Conservation (phyloP, 176 grass and related monocot genomes). For the Oropetium thomaeum region DNA sequence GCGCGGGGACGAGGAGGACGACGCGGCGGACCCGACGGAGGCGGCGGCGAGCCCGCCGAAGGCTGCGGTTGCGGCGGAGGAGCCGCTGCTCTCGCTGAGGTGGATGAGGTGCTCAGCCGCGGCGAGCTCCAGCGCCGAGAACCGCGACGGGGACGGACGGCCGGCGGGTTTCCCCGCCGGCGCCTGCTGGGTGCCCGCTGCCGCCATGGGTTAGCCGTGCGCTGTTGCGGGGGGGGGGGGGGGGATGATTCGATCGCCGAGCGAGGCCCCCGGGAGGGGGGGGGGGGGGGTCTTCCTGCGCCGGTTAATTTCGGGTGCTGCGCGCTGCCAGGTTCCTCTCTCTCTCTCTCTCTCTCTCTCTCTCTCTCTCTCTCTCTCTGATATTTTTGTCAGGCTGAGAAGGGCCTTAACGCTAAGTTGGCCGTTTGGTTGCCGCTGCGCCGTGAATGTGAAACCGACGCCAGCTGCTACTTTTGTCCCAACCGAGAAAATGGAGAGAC, state of each 20-base stretch:
- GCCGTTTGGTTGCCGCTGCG: neutral
- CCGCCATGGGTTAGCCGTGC: neutral
- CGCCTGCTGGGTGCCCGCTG: neutral
- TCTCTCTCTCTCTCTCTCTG: neutral
- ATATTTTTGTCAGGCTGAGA: neutral
- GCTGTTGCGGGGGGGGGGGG: neutral
- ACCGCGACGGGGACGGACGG: neutral
- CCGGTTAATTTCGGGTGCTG: slow-evolving; percentile 25
- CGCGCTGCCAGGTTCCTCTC: no score
- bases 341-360: neutral
- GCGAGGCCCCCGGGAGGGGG: neutral
- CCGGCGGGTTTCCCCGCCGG: neutral
- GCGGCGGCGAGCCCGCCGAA: neutral
- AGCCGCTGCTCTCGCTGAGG: slow-evolving; percentile 72
- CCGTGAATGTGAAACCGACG: neutral
- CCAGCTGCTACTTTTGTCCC: neutral
- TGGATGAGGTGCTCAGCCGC: slow-evolving; percentile 76
- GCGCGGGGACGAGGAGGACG: slow-evolving; percentile 25
- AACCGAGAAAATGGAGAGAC: neutral
- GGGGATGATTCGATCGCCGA: neutral
- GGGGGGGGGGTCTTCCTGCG: no score
- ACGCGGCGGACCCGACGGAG: slow-evolving; percentile 29
- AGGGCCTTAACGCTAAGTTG: neutral
- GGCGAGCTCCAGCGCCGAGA: slow-evolving; percentile 61
- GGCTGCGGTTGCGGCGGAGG: neutral